These are phyloP conservation scores for Cytospora piceicola DNA, from an alignment of 2,329 filamentous ascomycete species.

Conservation along the genomic window DNA sequence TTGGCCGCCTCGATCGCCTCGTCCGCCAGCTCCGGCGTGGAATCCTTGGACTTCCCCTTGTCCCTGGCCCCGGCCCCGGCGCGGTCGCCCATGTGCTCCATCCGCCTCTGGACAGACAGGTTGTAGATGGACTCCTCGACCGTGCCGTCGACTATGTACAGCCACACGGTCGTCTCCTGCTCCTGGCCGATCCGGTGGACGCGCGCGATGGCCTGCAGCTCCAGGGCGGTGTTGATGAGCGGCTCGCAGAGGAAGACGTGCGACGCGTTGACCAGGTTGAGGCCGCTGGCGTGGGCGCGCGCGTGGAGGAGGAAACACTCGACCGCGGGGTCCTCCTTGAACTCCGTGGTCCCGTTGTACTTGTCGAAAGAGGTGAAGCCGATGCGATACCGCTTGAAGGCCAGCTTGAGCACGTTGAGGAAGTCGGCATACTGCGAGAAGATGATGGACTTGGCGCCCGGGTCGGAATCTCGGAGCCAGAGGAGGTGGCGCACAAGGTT, in stretches of 20 bases:
- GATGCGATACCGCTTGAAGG: slow-evolving; percentile 74
- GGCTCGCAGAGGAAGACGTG: slow-evolving; percentile 96
- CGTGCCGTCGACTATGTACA: slow-evolving; percentile 88
- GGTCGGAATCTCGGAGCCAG: slow-evolving; percentile 83
- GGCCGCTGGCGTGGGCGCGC: slow-evolving; percentile 81
- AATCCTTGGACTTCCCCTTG: slow-evolving; percentile 37
- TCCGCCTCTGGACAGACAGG: slow-evolving; percentile 76
- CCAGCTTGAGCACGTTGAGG: slow-evolving; percentile 70
- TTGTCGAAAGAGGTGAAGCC: slow-evolving; percentile 72
- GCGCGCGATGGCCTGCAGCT: slow-evolving; percentile 91
- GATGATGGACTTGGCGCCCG: slow-evolving; percentile 88
- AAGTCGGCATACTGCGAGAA: slow-evolving; percentile 89
- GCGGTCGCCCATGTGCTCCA: slow-evolving; percentile 69
- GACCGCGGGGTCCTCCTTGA: slow-evolving; percentile 72
- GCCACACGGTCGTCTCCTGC: slow-evolving; percentile 88
- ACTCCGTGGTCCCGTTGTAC: slow-evolving; percentile 70
- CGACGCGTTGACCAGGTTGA: slow-evolving; percentile 90
- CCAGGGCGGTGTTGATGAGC: slow-evolving; percentile 88
- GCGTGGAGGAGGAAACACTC: slow-evolving; percentile 91
- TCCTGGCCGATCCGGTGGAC: slow-evolving; percentile 94
- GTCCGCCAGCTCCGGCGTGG: slow-evolving; percentile 53
- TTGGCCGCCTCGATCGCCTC: slow-evolving; percentile 79
- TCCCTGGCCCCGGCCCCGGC: slow-evolving; percentile 37
- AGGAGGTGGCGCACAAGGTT: slow-evolving; percentile 79
- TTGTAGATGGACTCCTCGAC: slow-evolving; percentile 93